phyloP scores from a whole-genome alignment of 202 grass and related monocot species.

The Cymbopogon flexuosus region DNA sequence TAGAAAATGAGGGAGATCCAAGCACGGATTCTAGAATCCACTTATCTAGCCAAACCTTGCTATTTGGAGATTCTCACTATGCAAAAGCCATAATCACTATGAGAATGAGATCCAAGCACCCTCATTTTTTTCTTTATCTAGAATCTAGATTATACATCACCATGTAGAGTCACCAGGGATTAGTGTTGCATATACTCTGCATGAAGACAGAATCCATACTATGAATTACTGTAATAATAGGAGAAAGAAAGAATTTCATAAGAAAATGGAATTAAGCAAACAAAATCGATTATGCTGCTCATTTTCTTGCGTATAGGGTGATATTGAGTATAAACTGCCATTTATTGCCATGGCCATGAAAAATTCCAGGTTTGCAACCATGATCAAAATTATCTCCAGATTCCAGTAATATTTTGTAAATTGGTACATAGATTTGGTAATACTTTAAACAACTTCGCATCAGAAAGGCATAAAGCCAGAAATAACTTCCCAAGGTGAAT shows the following conservation, averaged over 20 bases:
- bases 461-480: neutral
- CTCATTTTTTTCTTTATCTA: neutral
- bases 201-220: neutral
- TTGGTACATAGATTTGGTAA: neutral
- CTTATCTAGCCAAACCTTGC: neutral
- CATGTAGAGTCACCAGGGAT: neutral
- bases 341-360: slow-evolving; percentile 5
- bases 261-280: slow-evolving; percentile 23
- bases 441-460: slow-evolving; percentile 1
- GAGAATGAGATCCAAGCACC: neutral
- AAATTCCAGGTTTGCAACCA: slow-evolving; percentile 5
- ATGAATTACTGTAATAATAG: neutral
- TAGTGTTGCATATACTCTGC: neutral
- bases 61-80: neutral
- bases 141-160: neutral
- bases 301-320: neutral
- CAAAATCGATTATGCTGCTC: neutral
- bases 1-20: neutral
- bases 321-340: neutral
- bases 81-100: neutral
- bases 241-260: slow-evolving; percentile 5
- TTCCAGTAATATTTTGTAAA: neutral
- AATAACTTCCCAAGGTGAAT: slow-evolving; percentile 23
- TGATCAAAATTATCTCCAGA: slow-evolving; percentile 7
- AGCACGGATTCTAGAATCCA: neutral